Base-by-base conservation (phyloP, 2,329 filamentous ascomycete species). In the Aspergillus persii region DNA sequence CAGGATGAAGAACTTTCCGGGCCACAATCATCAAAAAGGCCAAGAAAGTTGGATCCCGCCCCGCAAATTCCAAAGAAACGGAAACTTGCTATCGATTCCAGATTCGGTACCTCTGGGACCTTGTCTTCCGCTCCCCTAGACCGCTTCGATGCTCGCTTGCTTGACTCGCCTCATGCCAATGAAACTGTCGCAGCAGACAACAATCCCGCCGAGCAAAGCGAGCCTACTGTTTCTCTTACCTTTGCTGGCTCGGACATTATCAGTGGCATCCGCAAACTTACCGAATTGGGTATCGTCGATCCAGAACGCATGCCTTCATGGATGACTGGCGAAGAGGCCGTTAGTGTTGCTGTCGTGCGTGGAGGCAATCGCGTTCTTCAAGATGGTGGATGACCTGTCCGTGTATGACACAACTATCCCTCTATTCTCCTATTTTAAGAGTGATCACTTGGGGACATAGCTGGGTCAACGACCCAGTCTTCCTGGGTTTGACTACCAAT, bases 251-350 rank as follows among this genome's bases (percentile, higher is more conserved):
- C 83, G 0, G 91, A 96, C 71, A 87, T 96, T 2, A 94, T 96
- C 76, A 88, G 88, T 0, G 92, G 92, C 0, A 81, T 96, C 27
- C 83, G 91, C 51, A 86, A 89, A 68, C 80, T 96, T 33, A 89
- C 94, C 0, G 91, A 96, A 73, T 78, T 85, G 15, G 91, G 91
- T 0, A 65, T 79, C 4, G 79, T 96, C 29, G 86, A 96, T 70
- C 89, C 91, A 1, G 83, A 87, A 68, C 84, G 81, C 56, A 93
- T 96, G 89, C 92, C 92, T 0, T 89, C 89, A 0, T 96, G 92
- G 91, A 89, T 96, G 88, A 95, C 91, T 1, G 92, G 92, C 2
- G 92, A 96, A 69, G 89, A 92, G 49, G 89, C 88, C 0, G 86
- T 95, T 4, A 95, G 90, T 55, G 81, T 87, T 41, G 89, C 90